Base-by-base conservation (phyloP, 306 rosid species). In the Malus asiatica region DNA sequence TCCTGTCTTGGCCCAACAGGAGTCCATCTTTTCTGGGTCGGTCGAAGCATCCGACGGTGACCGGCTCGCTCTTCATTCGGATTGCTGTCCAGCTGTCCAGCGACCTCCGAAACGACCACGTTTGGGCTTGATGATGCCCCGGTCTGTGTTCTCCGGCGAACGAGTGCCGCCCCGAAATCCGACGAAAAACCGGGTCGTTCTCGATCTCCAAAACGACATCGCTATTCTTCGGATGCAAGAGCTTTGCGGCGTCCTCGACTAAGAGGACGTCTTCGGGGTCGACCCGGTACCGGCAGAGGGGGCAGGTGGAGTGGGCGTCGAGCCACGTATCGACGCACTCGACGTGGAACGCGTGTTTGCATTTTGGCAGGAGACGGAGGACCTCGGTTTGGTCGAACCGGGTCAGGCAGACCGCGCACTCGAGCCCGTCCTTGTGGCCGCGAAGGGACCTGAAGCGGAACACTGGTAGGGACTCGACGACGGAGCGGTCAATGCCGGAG, bases 261-360 rank as follows among this genome's bases (percentile, higher is more conserved):
- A 93, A 82, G 11, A 95, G 89, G 20, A 92, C 83, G 59, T 95
- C 97, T 66, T 95, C 98, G 27, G 93, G 97, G 84, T 92, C 97
- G 23, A 95, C 97, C 64, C 93, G 86, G 75, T 79, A 84, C 2
- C 98, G 96, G 32, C 97, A 95, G 4, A 95, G 91, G 4, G 99
- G 98, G 33, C 97, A 95, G 2, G 99, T 92, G 13, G 99, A 95
- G 81, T 95, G 99, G 8, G 99, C 97, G 80, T 95, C 99, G 18
- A 95, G 89, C 99, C 99, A 95, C 11, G 98, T 95, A 72, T 95
- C 99, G 5, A 95, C 97, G 81, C 99, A 95, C 62, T 95, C 99
- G 6, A 92, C 93, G 65, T 95, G 99, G 80, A 95, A 95, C 11
- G 96, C 99, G 80, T 95, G 99, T 52, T 88, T 87, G 81, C 98